phyloP scores from a whole-genome alignment of 805 yeast species.

The Starmera amethionina region DNA sequence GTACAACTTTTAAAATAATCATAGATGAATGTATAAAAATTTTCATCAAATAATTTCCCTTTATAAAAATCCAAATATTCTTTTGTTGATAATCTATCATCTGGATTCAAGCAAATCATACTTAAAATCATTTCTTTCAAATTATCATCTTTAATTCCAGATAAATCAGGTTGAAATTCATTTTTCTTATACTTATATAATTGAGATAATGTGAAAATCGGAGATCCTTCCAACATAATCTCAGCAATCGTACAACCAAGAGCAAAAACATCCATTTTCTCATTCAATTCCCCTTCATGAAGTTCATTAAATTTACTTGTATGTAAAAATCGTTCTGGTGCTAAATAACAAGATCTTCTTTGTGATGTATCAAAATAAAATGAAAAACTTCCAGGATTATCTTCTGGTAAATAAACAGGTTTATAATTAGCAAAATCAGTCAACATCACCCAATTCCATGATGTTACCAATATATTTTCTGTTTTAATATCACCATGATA shows the following conservation, averaged over 20 bases:
- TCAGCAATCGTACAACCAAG: slow-evolving; percentile 89
- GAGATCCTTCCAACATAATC: slow-evolving; percentile 74
- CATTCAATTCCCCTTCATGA: background rate
- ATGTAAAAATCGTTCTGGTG: slow-evolving; percentile 76
- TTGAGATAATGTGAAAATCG: slow-evolving; percentile 80
- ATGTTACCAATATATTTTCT: slow-evolving; percentile 78
- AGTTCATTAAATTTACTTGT: slow-evolving; percentile 9
- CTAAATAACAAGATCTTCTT: slow-evolving; percentile 80
- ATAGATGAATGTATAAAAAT: slow-evolving; percentile 59
- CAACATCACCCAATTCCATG: slow-evolving; percentile 80
- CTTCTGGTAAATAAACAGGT: slow-evolving; percentile 81
- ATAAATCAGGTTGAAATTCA: slow-evolving; percentile 56
- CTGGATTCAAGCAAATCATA: slow-evolving; percentile 61
- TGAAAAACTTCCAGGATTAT: slow-evolving; percentile 85
- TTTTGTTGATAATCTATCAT: slow-evolving; percentile 43
- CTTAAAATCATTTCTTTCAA: slow-evolving; percentile 46
- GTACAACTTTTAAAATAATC: slow-evolving; percentile 46
- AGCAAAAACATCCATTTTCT: slow-evolving; percentile 73
- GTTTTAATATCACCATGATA: slow-evolving; percentile 89
- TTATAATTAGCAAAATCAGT: slow-evolving; percentile 81
- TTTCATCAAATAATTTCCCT: slow-evolving; percentile 50
- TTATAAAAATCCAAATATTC: slow-evolving; percentile 42
- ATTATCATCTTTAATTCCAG: slow-evolving; percentile 38
- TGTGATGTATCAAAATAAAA: slow-evolving; percentile 89
- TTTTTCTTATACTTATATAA: slow-evolving; percentile 70